phyloP scores from a whole-genome alignment of 768 basidiomycete genomes.

The Suillus clintonianus region DNA sequence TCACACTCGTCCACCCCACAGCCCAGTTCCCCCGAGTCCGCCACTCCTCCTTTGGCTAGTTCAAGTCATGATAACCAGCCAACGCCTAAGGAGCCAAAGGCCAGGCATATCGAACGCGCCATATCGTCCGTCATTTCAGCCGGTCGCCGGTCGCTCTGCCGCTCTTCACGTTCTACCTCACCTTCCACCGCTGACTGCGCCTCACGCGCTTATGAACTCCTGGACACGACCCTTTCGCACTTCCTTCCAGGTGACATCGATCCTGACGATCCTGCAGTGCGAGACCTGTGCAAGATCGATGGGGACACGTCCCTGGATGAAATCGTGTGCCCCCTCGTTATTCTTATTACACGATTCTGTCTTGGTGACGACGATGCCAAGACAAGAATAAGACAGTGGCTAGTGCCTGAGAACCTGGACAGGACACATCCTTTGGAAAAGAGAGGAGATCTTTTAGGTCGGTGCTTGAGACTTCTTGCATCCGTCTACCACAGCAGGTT shows the following conservation, averaged over 20 bases:
- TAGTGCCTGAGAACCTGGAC: conserved; percentile 81
- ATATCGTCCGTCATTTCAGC: conserved; percentile 27
- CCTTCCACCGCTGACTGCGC: conserved; percentile 47
- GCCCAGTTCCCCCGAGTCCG: conserved; percentile 33
- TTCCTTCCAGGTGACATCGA: conserved; percentile 69
- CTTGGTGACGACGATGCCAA: conserved; percentile 61
- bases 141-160: conserved; percentile 38
- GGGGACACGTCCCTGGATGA: conserved; percentile 72
- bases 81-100: conserved; percentile 22
- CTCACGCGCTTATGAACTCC: conserved; percentile 64
- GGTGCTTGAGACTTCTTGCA: conserved; percentile 74
- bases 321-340: conserved; percentile 68
- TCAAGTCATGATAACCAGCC: neutral
- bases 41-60: neutral
- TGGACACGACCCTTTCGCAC: conserved; percentile 58
- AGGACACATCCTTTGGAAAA: conserved; percentile 74
- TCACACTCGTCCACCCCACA: conserved; percentile 36
- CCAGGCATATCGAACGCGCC: conserved; percentile 27
- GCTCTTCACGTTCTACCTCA: conserved; percentile 42
- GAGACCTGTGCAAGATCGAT: conserved; percentile 51
- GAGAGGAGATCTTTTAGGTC: conserved; percentile 73
- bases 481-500: conserved; percentile 73
- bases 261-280: conserved; percentile 64
- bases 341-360: conserved; percentile 75
- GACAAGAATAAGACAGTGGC: conserved; percentile 57